Base-by-base conservation (phyloP, 768 basidiomycete genomes). In the Cystoderma amianthinum region DNA sequence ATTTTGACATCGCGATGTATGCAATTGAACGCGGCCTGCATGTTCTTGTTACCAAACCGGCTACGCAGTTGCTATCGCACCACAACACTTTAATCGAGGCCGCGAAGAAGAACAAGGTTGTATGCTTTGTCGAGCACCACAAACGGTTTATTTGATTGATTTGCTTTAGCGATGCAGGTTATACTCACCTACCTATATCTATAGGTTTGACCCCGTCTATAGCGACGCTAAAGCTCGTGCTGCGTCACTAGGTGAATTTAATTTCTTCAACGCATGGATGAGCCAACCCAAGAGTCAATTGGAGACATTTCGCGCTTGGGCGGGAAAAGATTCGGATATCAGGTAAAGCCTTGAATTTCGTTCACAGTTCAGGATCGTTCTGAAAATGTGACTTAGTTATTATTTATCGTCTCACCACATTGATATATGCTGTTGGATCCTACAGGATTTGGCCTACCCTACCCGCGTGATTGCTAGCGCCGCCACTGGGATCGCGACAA, bases 231-330 rank as follows among this genome's bases (percentile, higher is more conserved):
- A 80, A 53, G 82, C 80, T 3, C 80, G 84, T 39, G 85, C 85
- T 20, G 74, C 71, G 19, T 63, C 74, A 5, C 71, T 94, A 18
- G 90, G 92, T 23, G 89, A 94, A 61, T 91, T 93, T 67, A 95
- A 93, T 65, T 95, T 91, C 64, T 95, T 92, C 78, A 88, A 70
- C 50, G 88, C 91, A 25, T 95, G 93, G 90, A 96, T 96, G 93
- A 91, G 87, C 55, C 93, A 95, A 60, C 93, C 93, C 32, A 96
- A 96, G 65, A 82, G 78, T 53, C 93, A 96, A 62, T 74, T 96
- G 19, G 88, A 92, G 62, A 95, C 93, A 0, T 96, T 95, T 78
- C 80, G 81, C 43, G 86, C 87, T 5, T 96, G 93, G 93, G 93
- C 92, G 18, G 93, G 92, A 25, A 90, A 84, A 62, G 89, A 93